Evolutionary conservation across 2,329 filamentous ascomycete genomes (phyloP).

Genomic region (Dryadomyces sulphureus): DNA sequence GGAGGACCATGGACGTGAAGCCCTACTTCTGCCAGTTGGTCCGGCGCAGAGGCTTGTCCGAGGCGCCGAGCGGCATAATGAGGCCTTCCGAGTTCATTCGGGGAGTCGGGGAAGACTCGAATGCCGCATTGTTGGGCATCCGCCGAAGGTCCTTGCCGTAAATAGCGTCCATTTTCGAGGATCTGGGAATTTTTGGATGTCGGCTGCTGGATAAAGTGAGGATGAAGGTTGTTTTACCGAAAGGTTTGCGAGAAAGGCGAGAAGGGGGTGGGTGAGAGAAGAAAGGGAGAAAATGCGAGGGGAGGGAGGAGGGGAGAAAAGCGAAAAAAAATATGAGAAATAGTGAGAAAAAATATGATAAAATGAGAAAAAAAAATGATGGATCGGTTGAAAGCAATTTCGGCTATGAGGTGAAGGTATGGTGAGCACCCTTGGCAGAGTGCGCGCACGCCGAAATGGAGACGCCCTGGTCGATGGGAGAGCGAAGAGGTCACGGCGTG

Average conservation of each 20-base stretch:
- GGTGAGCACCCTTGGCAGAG: no score
- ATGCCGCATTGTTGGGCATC: slow-evolving; percentile 2
- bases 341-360: background rate
- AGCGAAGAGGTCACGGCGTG: background rate
- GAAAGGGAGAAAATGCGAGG: background rate
- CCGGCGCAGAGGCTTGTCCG: slow-evolving; percentile 3
- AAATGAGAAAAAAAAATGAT: background rate
- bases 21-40: background rate
- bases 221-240: no score
- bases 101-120: background rate
- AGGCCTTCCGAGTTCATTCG: background rate
- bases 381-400: background rate
- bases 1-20: slow-evolving; percentile 4
- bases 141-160: background rate
- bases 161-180: background rate
- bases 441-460: no score
- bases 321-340: background rate
- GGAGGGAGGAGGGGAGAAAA: background rate
- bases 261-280: no score
- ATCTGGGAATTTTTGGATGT: no score
- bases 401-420: no score
- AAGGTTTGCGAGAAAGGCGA: background rate
- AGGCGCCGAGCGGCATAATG: slow-evolving; percentile 1
- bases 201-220: no score
- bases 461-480: background rate